Evolutionary conservation across 768 basidiomycete species (phyloP).

Genomic region (Trametes gibbosa): DNA sequence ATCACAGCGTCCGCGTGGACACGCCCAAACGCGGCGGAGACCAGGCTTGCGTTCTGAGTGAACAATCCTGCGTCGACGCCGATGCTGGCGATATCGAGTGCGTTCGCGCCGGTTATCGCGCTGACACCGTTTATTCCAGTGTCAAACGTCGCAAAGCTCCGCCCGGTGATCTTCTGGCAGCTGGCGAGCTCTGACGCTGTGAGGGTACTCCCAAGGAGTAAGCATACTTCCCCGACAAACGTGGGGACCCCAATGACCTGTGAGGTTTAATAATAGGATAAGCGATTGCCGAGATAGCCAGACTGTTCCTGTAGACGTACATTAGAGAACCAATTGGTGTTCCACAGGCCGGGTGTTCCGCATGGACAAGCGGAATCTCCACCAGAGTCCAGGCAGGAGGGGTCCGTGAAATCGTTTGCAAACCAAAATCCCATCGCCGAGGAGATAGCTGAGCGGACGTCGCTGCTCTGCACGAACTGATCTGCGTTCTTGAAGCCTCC

Average conservation of each 20-base stretch:
- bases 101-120: constrained; percentile 57
- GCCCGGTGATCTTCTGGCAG: constrained; percentile 49
- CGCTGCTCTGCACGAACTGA: constrained; percentile 40
- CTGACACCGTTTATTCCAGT: constrained; percentile 39
- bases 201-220: constrained; percentile 51
- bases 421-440: constrained; percentile 65
- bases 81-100: constrained; percentile 59
- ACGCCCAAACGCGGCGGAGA: constrained; percentile 48
- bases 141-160: constrained; percentile 49
- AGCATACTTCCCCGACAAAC: constrained; percentile 51
- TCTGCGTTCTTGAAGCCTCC: constrained; percentile 42
- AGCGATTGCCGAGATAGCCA: background rate
- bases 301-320: constrained; percentile 28
- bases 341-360: constrained; percentile 50
- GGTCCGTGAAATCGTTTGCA: constrained; percentile 50
- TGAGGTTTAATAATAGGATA: background rate
- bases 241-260: constrained; percentile 60
- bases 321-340: constrained; percentile 63
- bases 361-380: constrained; percentile 56
- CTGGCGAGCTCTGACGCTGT: constrained; percentile 39
- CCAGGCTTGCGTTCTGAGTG: constrained; percentile 39
- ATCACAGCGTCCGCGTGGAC: constrained; percentile 52
- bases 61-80: constrained; percentile 50
- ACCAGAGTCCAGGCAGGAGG: constrained; percentile 52
- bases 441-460: constrained; percentile 40